These are phyloP conservation scores for Aspergillus coremiiformis DNA, from an alignment of 495 filamentous ascomycete species.

Conservation along the genomic window DNA sequence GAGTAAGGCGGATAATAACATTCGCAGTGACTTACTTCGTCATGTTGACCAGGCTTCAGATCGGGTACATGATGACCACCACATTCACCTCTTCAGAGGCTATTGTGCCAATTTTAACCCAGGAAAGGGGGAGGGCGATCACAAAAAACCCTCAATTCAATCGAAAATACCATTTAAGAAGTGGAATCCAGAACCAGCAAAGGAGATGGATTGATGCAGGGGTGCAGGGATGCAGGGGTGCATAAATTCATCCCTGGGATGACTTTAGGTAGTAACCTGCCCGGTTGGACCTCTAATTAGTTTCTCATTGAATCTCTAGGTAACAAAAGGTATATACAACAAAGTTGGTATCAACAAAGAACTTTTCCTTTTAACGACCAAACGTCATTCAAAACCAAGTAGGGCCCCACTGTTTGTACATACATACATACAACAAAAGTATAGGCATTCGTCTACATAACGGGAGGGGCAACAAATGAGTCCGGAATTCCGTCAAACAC, in stretches of 20 bases:
- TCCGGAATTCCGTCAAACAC: slow-evolving; percentile 44
- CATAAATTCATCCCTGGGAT: neutral
- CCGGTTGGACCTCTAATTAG: neutral
- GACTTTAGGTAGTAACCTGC: neutral
- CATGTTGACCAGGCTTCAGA: slow-evolving; percentile 27
- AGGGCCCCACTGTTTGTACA: too few species aligned
- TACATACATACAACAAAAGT: neutral
- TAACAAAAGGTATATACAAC: neutral
- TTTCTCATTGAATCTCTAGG: neutral
- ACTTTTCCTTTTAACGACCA: neutral
- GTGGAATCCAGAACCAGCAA: neutral
- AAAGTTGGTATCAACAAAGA: neutral
- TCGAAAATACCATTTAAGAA: too few species aligned
- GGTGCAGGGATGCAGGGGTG: too few species aligned
- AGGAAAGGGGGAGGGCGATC: too few species aligned
- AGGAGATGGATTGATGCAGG: neutral
- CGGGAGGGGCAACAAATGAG: slow-evolving; percentile 35
- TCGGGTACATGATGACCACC: slow-evolving; percentile 20
- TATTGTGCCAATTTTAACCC: slow-evolving; percentile 6
- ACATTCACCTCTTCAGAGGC: slow-evolving; percentile 20
- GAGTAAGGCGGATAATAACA: too few species aligned
- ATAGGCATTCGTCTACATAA: slow-evolving; percentile 20
- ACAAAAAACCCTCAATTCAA: too few species aligned
- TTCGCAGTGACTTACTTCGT: slow-evolving; percentile 20
- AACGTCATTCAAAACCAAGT: too few species aligned